Percentiles rank a stretch among this genome's conserved stretches.
Evolutionary conservation across 2,329 filamentous ascomycete genomes (phyloP).

Genomic region (Epicoccum nigrum): DNA sequence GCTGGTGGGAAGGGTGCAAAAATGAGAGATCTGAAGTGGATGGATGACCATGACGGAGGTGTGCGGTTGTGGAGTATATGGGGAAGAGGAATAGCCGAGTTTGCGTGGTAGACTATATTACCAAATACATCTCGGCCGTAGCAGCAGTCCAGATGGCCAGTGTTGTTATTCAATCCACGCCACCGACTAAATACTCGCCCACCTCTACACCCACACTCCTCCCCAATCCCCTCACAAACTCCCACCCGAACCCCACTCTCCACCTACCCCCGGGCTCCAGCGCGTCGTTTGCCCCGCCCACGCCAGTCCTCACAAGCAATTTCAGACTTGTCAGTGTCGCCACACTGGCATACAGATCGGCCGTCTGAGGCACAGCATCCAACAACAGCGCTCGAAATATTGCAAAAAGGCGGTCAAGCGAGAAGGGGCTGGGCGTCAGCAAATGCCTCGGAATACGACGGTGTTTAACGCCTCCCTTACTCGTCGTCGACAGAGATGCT

Average conservation of each 20-base stretch:
- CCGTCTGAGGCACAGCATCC: constrained; percentile 51
- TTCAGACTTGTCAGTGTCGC: constrained; percentile 75
- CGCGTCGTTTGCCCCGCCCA: constrained; percentile 62
- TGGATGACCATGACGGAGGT: constrained; percentile 29
- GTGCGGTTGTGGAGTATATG: constrained; percentile 35
- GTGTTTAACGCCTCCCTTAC: constrained; percentile 54
- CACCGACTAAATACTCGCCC: constrained; percentile 64
- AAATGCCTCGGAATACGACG: constrained; percentile 78
- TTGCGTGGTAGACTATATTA: constrained; percentile 19
- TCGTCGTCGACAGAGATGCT: constrained; percentile 23
- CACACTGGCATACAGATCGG: constrained; percentile 61
- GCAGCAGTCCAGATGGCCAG: no score
- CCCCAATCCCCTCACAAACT: constrained; percentile 72
- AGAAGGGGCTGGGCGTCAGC: constrained; percentile 76
- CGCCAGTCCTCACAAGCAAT: constrained; percentile 68
- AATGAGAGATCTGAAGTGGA: constrained; percentile 37
- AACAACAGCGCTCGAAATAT: constrained; percentile 72
- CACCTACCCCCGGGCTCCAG: constrained; percentile 75
- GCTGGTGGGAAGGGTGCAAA: not conserved
- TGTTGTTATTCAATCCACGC: constrained; percentile 31
- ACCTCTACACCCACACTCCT: constrained; percentile 78
- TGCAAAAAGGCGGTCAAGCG: constrained; percentile 77
- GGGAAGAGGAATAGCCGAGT: constrained; percentile 26
- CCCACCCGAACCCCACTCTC: constrained; percentile 81
- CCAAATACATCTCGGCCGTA: no score